phyloP scores from a whole-genome alignment of 2,329 filamentous ascomycete genomes.

The Mycogone perniciosa region DNA sequence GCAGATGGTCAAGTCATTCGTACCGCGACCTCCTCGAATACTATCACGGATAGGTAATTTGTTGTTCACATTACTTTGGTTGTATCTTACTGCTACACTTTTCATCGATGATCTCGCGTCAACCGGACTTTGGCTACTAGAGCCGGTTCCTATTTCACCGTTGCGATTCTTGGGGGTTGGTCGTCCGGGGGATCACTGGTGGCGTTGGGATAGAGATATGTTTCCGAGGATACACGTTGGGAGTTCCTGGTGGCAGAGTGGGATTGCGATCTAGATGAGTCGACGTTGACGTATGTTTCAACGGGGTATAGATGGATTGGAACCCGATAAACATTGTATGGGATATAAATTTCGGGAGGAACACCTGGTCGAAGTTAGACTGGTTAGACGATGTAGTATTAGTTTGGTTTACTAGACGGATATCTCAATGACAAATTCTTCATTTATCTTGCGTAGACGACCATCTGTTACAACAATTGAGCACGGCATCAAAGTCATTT shows the following conservation, averaged over 20 bases:
- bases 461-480: no score
- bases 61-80: slow-evolving; percentile 57
- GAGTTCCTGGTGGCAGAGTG: slow-evolving; percentile 53
- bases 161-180: slow-evolving; percentile 63
- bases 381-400: not conserved
- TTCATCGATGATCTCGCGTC: slow-evolving; percentile 72
- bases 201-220: slow-evolving; percentile 56
- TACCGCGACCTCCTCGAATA: slow-evolving; percentile 36
- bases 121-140: slow-evolving; percentile 70
- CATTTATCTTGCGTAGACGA: no score
- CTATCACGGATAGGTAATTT: slow-evolving; percentile 53
- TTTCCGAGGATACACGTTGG: slow-evolving; percentile 52
- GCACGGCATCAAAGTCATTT: no score
- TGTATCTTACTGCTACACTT: slow-evolving; percentile 57
- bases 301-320: no score
- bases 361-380: no score
- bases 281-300: no score
- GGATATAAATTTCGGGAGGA: not conserved
- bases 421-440: no score
- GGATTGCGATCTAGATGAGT: slow-evolving; percentile 24
- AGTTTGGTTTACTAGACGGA: slow-evolving; percentile 2
- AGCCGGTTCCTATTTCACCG: slow-evolving; percentile 72
- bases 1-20: slow-evolving; percentile 25
- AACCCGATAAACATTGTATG: no score
- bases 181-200: slow-evolving; percentile 53